These are phyloP conservation scores for Suillus variegatus DNA, from an alignment of 768 basidiomycete genomes.

Conservation along the genomic window DNA sequence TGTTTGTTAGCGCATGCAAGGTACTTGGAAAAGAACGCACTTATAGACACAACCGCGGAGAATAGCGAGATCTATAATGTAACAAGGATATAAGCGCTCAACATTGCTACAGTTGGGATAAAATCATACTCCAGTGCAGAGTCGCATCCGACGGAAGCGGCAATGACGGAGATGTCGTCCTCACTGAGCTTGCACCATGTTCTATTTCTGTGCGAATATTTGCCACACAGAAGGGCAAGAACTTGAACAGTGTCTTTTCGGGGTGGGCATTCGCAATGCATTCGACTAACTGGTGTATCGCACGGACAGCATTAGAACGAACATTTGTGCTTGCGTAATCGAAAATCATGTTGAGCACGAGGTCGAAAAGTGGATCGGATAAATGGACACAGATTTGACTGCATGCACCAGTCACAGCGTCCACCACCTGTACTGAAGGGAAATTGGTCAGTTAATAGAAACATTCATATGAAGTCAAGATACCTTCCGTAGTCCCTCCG, in stretches of 20 bases:
- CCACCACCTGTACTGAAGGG: conserved; percentile 65
- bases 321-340: conserved; percentile 82
- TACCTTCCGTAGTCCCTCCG: conserved; percentile 68
- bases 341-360: conserved; percentile 80
- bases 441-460: not conserved
- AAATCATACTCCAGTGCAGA: conserved; percentile 77
- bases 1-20: not conserved
- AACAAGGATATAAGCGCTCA: not conserved
- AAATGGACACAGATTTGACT: conserved; percentile 60
- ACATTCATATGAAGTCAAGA: conserved; percentile 1
- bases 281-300: conserved; percentile 83
- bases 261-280: conserved; percentile 83
- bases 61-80: conserved; percentile 62
- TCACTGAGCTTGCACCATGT: conserved; percentile 76
- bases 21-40: conserved; percentile 40
- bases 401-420: conserved; percentile 75
- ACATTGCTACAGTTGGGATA: not conserved
- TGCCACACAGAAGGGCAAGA: conserved; percentile 69
- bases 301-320: conserved; percentile 83
- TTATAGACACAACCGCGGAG: conserved; percentile 80
- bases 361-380: conserved; percentile 73
- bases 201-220: conserved; percentile 80
- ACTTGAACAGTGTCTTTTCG: conserved; percentile 72
- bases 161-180: conserved; percentile 67
- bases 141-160: conserved; percentile 81